Evolutionary conservation across 345 rosid genomes (phyloP).

Genomic region (Gossypium turneri): DNA sequence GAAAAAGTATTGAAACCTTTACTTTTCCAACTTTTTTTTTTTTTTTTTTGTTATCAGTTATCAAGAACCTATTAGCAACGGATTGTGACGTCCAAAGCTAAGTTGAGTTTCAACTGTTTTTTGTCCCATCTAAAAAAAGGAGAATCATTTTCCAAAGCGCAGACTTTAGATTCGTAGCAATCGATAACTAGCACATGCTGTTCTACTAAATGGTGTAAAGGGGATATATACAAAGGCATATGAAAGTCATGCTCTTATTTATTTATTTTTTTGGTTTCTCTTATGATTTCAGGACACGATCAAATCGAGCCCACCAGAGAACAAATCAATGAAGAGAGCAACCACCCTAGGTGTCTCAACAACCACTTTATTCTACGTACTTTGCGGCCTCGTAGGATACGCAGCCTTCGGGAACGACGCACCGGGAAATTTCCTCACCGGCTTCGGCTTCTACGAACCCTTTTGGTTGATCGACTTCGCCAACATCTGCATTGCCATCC

Average conservation of each 20-base stretch:
- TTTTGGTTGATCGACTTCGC: conserved; percentile 83
- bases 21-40: not conserved
- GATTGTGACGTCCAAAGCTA: not conserved
- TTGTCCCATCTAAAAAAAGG: not conserved
- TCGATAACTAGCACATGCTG: not conserved
- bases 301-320: conserved; percentile 60
- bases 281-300: conserved; percentile 45
- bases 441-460: conserved; percentile 84
- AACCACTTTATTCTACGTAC: conserved; percentile 66
- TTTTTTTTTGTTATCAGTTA: too few species aligned
- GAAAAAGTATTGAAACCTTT: conserved; percentile 4
- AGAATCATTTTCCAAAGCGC: not conserved
- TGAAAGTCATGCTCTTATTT: not conserved
- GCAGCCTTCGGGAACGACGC: conserved; percentile 85
- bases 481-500: conserved; percentile 74
- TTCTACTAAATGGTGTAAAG: not conserved
- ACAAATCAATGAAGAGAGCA: conserved; percentile 68
- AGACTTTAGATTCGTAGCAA: not conserved
- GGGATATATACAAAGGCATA: not conserved
- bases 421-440: conserved; percentile 86
- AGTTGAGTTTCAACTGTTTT: not conserved
- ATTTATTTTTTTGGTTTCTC: too few species aligned
- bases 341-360: conserved; percentile 42
- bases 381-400: conserved; percentile 78
- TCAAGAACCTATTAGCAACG: not conserved